A percentile compares a stretch with the other conserved stretches of the same genome.
Evolutionary conservation across 2,329 filamentous ascomycete genomes (phyloP).

Genomic region (Mollisiaceae sp.): DNA sequence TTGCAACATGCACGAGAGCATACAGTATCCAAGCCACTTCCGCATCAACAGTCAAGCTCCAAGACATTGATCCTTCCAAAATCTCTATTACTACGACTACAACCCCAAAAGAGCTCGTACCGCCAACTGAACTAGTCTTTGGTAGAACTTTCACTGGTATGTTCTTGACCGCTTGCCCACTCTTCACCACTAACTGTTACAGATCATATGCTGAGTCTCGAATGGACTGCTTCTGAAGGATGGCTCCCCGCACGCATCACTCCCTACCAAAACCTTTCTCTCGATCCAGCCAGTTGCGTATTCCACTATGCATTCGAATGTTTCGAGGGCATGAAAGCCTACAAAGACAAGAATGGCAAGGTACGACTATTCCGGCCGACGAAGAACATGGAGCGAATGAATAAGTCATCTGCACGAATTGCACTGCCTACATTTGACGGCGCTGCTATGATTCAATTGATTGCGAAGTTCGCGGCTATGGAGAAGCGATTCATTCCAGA

Average conservation of each 20-base stretch:
- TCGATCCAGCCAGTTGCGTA: slow-evolving; percentile 95
- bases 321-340: slow-evolving; percentile 99
- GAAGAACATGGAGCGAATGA: slow-evolving; percentile 95
- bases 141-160: slow-evolving; percentile 88
- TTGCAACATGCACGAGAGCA: slow-evolving; percentile 44
- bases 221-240: slow-evolving; percentile 83
- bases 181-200: slow-evolving; percentile 18
- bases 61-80: slow-evolving; percentile 77
- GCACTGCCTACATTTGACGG: slow-evolving; percentile 86
- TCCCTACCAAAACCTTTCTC: slow-evolving; percentile 95
- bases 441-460: slow-evolving; percentile 76
- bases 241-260: slow-evolving; percentile 81
- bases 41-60: slow-evolving; percentile 51
- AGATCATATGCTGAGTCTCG: slow-evolving; percentile 97
- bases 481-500: slow-evolving; percentile 91
- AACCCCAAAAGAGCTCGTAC: slow-evolving; percentile 74
- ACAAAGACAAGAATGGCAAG: slow-evolving; percentile 81
- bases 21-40: slow-evolving; percentile 56
- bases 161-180: slow-evolving; percentile 24
- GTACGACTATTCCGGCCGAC: slow-evolving; percentile 92
- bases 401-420: slow-evolving; percentile 89
- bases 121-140: slow-evolving; percentile 85
- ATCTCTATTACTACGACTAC: slow-evolving; percentile 76
- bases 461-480: slow-evolving; percentile 77
- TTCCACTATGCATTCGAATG: slow-evolving; percentile 99